A percentile compares a stretch with the other conserved stretches of the same genome.
phyloP scores from a whole-genome alignment of 306 rosid species.

The Quercus parvula region DNA sequence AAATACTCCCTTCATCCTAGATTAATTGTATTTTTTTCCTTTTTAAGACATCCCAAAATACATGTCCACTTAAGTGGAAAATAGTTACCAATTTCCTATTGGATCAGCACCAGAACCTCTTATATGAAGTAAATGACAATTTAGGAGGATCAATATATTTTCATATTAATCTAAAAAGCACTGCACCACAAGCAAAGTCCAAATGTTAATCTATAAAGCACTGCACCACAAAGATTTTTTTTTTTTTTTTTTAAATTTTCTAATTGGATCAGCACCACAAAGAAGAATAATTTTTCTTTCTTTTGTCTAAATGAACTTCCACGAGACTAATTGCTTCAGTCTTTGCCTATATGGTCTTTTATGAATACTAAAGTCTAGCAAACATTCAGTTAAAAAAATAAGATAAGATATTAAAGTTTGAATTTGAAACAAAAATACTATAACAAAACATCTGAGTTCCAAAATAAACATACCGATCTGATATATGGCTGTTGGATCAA shows the following conservation, averaged over 20 bases:
- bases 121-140: no score
- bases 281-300: neutral
- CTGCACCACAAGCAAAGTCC: neutral
- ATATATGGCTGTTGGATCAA: conserved; percentile 79
- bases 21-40: no score
- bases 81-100: no score
- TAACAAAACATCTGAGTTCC: conserved; percentile 4
- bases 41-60: no score
- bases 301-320: neutral
- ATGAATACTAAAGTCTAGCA: neutral
- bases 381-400: neutral
- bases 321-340: neutral
- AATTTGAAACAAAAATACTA: neutral
- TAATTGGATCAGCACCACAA: neutral
- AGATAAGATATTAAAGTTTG: neutral
- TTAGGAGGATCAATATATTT: no score
- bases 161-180: no score
- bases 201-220: neutral
- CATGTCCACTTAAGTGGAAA: no score
- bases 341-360: neutral
- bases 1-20: no score
- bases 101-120: no score
- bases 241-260: no score
- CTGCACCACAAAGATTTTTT: neutral
- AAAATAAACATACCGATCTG: conserved; percentile 63